Evolutionary conservation across 257 asterid genomes (phyloP).

Genomic region (Solanum chmielewskii): DNA sequence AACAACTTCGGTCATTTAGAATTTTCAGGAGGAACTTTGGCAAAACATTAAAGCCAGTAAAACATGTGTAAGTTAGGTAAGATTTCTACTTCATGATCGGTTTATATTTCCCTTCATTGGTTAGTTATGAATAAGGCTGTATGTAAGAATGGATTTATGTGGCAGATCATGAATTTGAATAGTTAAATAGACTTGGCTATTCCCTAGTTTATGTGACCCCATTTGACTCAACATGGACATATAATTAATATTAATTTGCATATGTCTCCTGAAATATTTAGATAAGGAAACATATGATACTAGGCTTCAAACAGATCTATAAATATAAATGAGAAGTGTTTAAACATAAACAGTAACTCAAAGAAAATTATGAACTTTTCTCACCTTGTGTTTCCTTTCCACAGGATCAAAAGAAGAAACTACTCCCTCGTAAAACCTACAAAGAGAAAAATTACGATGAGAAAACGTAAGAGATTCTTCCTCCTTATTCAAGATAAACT

Average conservation of each 20-base stretch:
- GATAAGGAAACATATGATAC: background rate
- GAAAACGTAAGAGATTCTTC: background rate
- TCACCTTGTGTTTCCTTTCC: slow-evolving; percentile 39
- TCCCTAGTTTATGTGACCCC: background rate
- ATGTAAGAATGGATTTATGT: background rate
- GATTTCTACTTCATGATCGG: background rate
- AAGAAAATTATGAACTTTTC: background rate
- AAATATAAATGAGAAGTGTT: background rate
- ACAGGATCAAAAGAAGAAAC: slow-evolving; percentile 30
- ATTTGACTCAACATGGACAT: background rate
- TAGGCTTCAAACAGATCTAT: background rate
- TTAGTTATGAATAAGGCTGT: background rate
- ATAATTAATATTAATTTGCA: background rate
- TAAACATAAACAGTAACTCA: background rate
- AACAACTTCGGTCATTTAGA: background rate
- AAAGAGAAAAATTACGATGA: slow-evolving; percentile 6
- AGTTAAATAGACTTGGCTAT: background rate
- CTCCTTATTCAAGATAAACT: too few relatives aligned
- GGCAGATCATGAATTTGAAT: background rate
- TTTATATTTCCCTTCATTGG: background rate
- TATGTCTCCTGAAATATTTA: background rate
- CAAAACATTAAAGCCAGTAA: background rate
- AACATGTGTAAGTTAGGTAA: background rate
- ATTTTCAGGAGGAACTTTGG: background rate
- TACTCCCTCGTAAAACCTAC: slow-evolving; percentile 44